Base-by-base conservation (phyloP, 768 basidiomycete species). In the Rhizopogon vulgaris region DNA sequence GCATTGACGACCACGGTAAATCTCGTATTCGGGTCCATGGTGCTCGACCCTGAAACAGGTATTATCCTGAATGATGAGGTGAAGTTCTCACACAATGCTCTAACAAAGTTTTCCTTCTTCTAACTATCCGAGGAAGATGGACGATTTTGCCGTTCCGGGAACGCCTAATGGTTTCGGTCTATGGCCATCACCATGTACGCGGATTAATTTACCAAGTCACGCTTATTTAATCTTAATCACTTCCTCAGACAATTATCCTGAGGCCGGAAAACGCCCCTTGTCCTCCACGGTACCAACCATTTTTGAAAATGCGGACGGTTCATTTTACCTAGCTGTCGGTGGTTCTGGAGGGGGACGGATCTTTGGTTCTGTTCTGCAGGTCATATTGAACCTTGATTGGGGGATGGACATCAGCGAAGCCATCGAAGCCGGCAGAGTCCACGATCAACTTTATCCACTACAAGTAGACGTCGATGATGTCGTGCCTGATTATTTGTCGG, bases 101-200 rank as follows among this genome's bases (percentile, higher is more conserved):
- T 9, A 10, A 8, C 17, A 25, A 34, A 6, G 8, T 6, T 4
- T 34, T 34, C 32, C 24, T 14, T 37, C 22, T 25, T 49, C 14
- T 28, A 52, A 54, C n/a, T 7, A 11, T 53, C 12, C 6, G 7
- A 4, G 17, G 25, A 49, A 84, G 79, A 90, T 92, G 88, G 90
- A 93, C 56, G 95, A 98, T 67, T 97, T 97, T 66, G 88, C 92
- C 10, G 84, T 74, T 1, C 94, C 94, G 1, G 92, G 88, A 3
- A 67, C 69, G n/a, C 79, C 90, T 6, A 95, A 96, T 59, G 81
- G 74, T 2, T 95, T 92, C 61, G 93, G 89, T 0, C 69, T 94
- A 42, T 82, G 72, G 70, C 86, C 92, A 15, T 90, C 87, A 14
- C 89, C 88, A 6, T 91, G 89, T 87, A 65, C 52, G 79, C 65